Evolutionary conservation across 441 rosid genomes (phyloP), one percentile per base, ranked within the genome.

Genomic region (Erodium chrysanthum): DNA sequence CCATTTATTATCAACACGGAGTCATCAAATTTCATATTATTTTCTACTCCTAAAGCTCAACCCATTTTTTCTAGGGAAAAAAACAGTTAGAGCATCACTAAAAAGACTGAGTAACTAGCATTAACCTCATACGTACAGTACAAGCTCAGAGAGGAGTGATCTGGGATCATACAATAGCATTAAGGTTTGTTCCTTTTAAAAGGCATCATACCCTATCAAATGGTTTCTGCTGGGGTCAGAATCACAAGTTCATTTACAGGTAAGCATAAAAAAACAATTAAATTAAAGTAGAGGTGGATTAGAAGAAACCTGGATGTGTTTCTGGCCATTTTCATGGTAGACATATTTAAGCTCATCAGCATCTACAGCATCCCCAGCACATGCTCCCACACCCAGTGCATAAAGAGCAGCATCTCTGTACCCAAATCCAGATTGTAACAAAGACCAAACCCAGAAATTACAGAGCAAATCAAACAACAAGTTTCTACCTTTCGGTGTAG

Each of bases 341-440:
- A 88, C 89, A 76, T 70, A 91, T 63, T 91, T 88, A 14, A 94
- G 90, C 82, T 94, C 99, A 69, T 87, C 79, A 0, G 80, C 54
- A 74, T 91, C 96, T 68, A 82, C 72, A n/a, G 96, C 90, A 75
- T 91, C 82, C 25, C 72, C 66, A 46, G 84, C 87, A 77, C 97
- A 91, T n/a, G 94, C 94, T 67, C 97, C 97, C 31, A 88, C 68
- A 59, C 97, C 96, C 79, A 91, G 81, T 64, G 96, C 92, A 80
- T 94, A 89, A 59, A 91, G 50, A 15, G 83, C 92, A 23, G 74
- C 92, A 70, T 94, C 99, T 77, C 96, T 93, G 81, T 67, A 59
- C 50, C 65, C 69, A 56, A 60, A 69, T 23, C 33, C 31, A 59
- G 33, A 59, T 23, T 22, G 8, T 23, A 23, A 42, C n/a, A 48